Percentiles rank a stretch among this genome's conserved stretches.
These are phyloP conservation scores for Cucurbita moschata DNA, from an alignment of 306 rosid species.

Conservation along the genomic window DNA sequence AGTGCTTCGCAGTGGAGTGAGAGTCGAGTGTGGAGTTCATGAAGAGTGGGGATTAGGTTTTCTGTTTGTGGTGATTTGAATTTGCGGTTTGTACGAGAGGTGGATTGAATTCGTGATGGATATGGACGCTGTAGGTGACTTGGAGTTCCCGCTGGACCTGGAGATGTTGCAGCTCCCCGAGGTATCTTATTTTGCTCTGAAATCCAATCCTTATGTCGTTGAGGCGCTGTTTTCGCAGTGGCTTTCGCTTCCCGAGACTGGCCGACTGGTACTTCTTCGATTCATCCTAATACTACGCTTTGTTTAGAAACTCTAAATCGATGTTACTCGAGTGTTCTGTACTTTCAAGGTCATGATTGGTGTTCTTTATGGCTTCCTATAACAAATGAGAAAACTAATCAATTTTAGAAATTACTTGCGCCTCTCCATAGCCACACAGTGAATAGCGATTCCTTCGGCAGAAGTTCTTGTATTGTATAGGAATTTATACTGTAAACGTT, in stretches of 20 bases:
- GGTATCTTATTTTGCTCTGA: constrained; percentile 61
- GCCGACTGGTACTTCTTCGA: constrained; percentile 50
- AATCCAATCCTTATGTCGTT: constrained; percentile 49
- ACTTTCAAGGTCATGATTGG: neutral
- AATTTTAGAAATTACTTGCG: neutral
- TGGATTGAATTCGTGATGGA: constrained; percentile 19
- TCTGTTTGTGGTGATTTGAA: neutral
- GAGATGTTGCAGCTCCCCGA: constrained; percentile 78
- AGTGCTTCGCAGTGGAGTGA: neutral
- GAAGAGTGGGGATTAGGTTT: neutral
- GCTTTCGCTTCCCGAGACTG: constrained; percentile 71
- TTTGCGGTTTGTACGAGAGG: neutral
- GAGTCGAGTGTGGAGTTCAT: neutral
- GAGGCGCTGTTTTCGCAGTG: constrained; percentile 75
- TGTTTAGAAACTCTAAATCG: neutral
- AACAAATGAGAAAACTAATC: neutral
- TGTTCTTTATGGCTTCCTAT: neutral
- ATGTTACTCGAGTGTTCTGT: neutral
- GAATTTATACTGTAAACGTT: neutral
- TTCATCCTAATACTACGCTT: neutral
- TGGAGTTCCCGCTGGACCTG: constrained; percentile 57
- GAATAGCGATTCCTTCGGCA: neutral
- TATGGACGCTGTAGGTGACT: constrained; percentile 56
- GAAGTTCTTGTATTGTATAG: neutral
- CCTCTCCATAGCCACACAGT: too few species aligned